A percentile compares a stretch with the other conserved stretches of the same genome.
These are phyloP conservation scores for Termitomyces sp. DNA, from an alignment of 768 basidiomycete species.

Conservation along the genomic window DNA sequence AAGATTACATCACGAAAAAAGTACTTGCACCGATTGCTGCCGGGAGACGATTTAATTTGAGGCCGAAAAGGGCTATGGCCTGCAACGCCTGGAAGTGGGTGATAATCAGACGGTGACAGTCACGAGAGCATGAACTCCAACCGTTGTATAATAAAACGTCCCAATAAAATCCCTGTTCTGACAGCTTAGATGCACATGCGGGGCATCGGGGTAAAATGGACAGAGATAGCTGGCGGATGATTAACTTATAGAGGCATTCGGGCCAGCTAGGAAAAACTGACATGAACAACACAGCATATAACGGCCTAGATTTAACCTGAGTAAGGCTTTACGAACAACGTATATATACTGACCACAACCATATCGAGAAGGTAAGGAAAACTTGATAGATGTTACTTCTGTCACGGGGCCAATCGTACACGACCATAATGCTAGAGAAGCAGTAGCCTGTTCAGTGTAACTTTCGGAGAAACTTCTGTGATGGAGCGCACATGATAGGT, in stretches of 20 bases:
- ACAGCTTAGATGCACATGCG: slow-evolving; percentile 25
- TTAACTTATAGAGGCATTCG: slow-evolving; percentile 1
- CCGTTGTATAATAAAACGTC: slow-evolving; percentile 45
- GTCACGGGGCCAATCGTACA: slow-evolving; percentile 70
- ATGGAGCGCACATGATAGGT: slow-evolving; percentile 42
- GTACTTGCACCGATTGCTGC: slow-evolving; percentile 50
- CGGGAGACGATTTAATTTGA: slow-evolving; percentile 63
- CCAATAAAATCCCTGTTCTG: slow-evolving; percentile 41
- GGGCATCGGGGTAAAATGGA: slow-evolving; percentile 29
- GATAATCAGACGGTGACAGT: neutral
- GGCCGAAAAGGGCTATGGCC: slow-evolving; percentile 68
- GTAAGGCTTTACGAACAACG: neutral
- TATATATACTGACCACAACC: slow-evolving; percentile 49
- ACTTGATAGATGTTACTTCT: slow-evolving; percentile 55
- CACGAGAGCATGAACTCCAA: slow-evolving; percentile 13
- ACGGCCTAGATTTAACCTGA: slow-evolving; percentile 34
- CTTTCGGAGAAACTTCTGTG: neutral
- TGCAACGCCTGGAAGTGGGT: slow-evolving; percentile 36
- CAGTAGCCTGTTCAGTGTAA: neutral
- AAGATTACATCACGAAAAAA: slow-evolving; percentile 49
- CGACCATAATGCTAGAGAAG: slow-evolving; percentile 44
- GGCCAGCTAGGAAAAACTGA: slow-evolving; percentile 18
- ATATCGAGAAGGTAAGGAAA: slow-evolving; percentile 51
- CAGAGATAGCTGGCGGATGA: slow-evolving; percentile 29
- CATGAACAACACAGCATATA: slow-evolving; percentile 58